These are phyloP conservation scores for Malus orientalis DNA, from an alignment of 306 rosid genomes.

Conservation along the genomic window DNA sequence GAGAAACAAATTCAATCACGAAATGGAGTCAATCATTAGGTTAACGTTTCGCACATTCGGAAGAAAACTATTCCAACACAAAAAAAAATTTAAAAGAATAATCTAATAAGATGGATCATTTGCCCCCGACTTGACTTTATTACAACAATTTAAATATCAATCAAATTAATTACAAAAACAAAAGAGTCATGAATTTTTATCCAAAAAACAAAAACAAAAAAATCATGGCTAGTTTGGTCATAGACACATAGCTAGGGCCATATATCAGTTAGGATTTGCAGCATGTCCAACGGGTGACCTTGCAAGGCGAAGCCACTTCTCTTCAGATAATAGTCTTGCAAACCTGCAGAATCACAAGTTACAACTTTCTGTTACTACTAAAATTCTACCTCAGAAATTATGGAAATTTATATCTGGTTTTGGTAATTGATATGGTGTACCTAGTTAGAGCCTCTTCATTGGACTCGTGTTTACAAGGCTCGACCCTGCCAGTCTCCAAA, in stretches of 20 bases:
- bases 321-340: constrained; percentile 41
- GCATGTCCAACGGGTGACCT: constrained; percentile 29
- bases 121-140: neutral
- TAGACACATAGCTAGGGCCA: neutral
- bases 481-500: constrained; percentile 27
- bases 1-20: neutral
- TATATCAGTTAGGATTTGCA: constrained; percentile 1
- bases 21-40: neutral
- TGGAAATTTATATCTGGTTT: neutral
- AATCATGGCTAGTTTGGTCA: neutral
- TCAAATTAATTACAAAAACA: neutral
- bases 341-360: constrained; percentile 21
- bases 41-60: neutral
- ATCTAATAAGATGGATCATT: neutral
- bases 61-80: neutral
- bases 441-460: constrained; percentile 45
- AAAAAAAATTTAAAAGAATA: neutral
- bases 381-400: neutral
- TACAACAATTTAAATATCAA: neutral
- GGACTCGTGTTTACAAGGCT: constrained; percentile 17
- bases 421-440: constrained; percentile 10
- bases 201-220: neutral
- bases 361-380: neutral
- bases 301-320: constrained; percentile 36
- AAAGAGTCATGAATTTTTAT: neutral